phyloP scores from a whole-genome alignment of 1,284 basidiomycete genomes.

The Ustilago bromivora region DNA sequence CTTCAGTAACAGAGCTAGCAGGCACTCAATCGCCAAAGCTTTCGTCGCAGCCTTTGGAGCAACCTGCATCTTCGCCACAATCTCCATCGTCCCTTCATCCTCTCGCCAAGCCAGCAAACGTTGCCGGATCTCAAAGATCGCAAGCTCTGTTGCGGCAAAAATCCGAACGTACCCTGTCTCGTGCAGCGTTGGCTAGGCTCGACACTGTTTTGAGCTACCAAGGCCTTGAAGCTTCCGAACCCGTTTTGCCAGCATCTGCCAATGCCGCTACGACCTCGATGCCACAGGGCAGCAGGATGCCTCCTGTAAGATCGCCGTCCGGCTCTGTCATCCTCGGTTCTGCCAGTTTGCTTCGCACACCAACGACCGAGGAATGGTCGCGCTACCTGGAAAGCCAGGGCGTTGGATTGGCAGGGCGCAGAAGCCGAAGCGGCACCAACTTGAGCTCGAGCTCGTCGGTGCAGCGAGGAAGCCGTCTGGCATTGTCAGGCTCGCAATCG shows the following conservation, averaged over 20 bases:
- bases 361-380: constrained; percentile 66
- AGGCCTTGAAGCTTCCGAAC: constrained; percentile 10
- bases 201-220: constrained; percentile 29
- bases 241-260: constrained; percentile 14
- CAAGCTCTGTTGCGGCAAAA: constrained; percentile 17
- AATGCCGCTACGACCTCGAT: constrained; percentile 16
- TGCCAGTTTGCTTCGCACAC: constrained; percentile 54
- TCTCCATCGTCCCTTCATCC: constrained; percentile 25
- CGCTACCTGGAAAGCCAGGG: constrained; percentile 61
- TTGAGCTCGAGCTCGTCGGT: constrained; percentile 42
- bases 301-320: constrained; percentile 33
- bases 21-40: constrained; percentile 16
- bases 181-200: constrained; percentile 26
- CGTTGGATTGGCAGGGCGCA: constrained; percentile 38
- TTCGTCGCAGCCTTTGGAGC: constrained; percentile 19
- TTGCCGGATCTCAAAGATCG: constrained; percentile 9
- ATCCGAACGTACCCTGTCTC: constrained; percentile 34
- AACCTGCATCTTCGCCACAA: constrained; percentile 7
- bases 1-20: constrained; percentile 19
- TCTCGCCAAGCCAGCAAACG: not conserved
- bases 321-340: constrained; percentile 24
- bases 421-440: constrained; percentile 36
- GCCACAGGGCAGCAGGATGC: constrained; percentile 6
- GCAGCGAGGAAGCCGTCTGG: constrained; percentile 30
- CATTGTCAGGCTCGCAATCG: constrained; percentile 21